Evolutionary conservation across 2,329 filamentous ascomycete genomes (phyloP).

Genomic region (Domatiomyces catenatus): DNA sequence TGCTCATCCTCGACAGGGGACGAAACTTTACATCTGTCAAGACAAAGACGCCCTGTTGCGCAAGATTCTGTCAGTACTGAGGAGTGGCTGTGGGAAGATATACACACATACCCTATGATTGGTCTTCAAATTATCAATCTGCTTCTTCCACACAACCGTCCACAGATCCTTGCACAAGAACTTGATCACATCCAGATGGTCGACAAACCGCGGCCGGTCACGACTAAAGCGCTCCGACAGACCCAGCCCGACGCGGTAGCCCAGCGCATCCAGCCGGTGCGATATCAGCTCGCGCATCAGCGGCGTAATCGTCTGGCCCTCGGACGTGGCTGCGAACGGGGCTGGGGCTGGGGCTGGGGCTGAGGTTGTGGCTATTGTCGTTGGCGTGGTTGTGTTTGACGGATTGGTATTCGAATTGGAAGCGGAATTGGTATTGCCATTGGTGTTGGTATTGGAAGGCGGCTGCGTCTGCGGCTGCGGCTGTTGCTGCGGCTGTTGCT

Average conservation of each 20-base stretch:
- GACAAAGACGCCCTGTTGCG: conserved; percentile 69
- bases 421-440: background rate
- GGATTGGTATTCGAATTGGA: background rate
- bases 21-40: conserved; percentile 86
- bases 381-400: background rate
- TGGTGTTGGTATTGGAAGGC: conserved; percentile 1
- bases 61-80: background rate
- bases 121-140: conserved; percentile 96
- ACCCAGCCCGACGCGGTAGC: conserved; percentile 84
- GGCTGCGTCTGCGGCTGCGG: conserved; percentile 2
- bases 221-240: conserved; percentile 58
- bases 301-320: conserved; percentile 35
- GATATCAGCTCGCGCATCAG: conserved; percentile 74
- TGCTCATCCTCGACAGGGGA: conserved; percentile 77
- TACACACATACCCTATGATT: conserved; percentile 64
- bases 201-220: conserved; percentile 74
- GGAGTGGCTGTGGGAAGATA: too few species aligned
- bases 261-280: conserved; percentile 65
- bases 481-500: background rate
- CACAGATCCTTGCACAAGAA: conserved; percentile 98
- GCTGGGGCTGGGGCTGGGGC: conserved; percentile 1
- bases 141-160: conserved; percentile 87
- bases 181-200: conserved; percentile 91
- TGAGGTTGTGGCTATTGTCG: background rate
- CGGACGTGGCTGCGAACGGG: conserved; percentile 3